Conservation (phyloP, 257 asterid genomes). For the Coffea eugenioides region DNA sequence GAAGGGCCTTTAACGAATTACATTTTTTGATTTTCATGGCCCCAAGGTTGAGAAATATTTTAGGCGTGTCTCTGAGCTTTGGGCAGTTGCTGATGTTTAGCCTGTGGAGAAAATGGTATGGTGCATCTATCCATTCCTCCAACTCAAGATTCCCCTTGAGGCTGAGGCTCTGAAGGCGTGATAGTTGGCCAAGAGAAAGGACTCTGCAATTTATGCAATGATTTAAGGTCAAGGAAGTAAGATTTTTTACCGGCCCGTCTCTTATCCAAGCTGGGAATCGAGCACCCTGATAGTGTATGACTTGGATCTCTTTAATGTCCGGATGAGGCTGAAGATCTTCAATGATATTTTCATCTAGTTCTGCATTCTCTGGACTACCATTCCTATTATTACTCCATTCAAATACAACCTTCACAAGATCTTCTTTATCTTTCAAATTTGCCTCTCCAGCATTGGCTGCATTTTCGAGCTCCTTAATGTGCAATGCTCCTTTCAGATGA, state of each 20-base stretch:
- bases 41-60: background rate
- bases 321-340: constrained; percentile 15
- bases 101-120: background rate
- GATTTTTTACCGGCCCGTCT: background rate
- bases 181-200: constrained; percentile 11
- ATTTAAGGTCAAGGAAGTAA: constrained; percentile 2
- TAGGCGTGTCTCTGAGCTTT: constrained; percentile 1
- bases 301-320: constrained; percentile 1
- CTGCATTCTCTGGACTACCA: background rate
- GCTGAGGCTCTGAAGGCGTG: constrained; percentile 2
- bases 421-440: constrained; percentile 8
- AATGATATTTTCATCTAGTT: background rate
- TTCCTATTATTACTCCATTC: constrained; percentile 7
- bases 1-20: constrained; percentile 8
- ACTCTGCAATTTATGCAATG: constrained; percentile 13
- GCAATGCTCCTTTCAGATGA: constrained; percentile 17
- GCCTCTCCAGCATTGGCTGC: constrained; percentile 5
- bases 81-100: constrained; percentile 17
- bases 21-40: constrained; percentile 15
- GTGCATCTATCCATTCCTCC: constrained; percentile 12
- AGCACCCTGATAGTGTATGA: constrained; percentile 6
- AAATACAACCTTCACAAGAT: constrained; percentile 4
- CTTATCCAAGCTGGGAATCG: constrained; percentile 9
- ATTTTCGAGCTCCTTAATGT: constrained; percentile 5
- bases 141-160: constrained; percentile 6